phyloP scores from a whole-genome alignment of 331 rosid genomes.

The Malus hybrid region DNA sequence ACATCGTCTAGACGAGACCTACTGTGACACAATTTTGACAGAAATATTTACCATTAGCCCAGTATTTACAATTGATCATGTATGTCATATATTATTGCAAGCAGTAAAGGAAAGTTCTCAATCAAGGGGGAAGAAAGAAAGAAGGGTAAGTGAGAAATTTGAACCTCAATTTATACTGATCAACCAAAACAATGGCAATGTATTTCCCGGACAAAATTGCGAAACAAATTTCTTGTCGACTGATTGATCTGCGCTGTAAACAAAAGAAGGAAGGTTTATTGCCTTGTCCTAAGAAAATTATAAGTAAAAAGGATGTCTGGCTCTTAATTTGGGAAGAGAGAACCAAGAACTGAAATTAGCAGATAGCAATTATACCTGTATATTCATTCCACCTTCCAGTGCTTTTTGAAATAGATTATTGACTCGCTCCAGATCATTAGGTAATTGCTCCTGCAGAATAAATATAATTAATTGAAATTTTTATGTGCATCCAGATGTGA shows the following conservation, averaged over 20 bases:
- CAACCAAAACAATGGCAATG: constrained; percentile 85
- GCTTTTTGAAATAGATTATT: constrained; percentile 72
- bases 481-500: background rate
- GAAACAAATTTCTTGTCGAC: constrained; percentile 55
- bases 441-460: constrained; percentile 69
- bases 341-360: background rate
- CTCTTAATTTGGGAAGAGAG: constrained; percentile 7
- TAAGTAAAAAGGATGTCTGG: background rate
- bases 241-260: constrained; percentile 82
- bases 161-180: constrained; percentile 76
- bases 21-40: constrained; percentile 43
- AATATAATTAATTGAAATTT: constrained; percentile 5
- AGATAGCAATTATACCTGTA: constrained; percentile 45
- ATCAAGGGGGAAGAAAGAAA: background rate
- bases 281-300: constrained; percentile 13
- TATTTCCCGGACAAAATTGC: constrained; percentile 69
- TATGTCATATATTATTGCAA: background rate
- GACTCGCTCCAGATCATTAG: constrained; percentile 69
- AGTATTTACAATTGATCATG: background rate
- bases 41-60: constrained; percentile 23
- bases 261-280: constrained; percentile 20
- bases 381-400: constrained; percentile 59
- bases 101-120: background rate
- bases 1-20: constrained; percentile 42
- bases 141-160: constrained; percentile 11